These are phyloP conservation scores for Phoenix dactylifera DNA, from an alignment of 176 grass and related monocot genomes.

Conservation along the genomic window DNA sequence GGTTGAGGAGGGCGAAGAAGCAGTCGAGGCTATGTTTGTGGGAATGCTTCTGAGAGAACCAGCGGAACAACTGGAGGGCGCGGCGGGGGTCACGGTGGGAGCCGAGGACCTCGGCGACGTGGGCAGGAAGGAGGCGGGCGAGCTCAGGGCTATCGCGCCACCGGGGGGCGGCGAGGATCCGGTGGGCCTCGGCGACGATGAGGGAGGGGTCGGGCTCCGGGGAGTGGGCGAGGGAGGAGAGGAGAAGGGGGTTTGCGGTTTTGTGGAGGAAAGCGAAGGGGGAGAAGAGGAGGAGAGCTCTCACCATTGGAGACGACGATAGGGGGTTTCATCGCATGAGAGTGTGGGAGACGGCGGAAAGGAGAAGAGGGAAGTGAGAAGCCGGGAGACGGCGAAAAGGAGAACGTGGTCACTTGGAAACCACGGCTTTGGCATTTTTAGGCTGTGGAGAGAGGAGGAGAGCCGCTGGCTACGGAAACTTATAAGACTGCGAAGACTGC, in stretches of 20 bases:
- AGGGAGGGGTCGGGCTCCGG: conserved; percentile 6
- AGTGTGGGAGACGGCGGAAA: too few relatives aligned
- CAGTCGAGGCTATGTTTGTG: conserved; percentile 22
- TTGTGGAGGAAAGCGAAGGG: conserved; percentile 16
- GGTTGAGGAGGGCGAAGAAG: conserved; percentile 21
- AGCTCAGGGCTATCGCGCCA: conserved; percentile 31
- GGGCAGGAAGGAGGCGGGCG: conserved; percentile 14
- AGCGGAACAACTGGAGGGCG: conserved; percentile 23
- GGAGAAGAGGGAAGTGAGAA: neutral
- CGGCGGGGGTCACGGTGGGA: conserved; percentile 14
- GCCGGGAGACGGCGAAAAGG: neutral
- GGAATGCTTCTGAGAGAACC: conserved; percentile 28
- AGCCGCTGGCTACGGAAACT: too few relatives aligned
- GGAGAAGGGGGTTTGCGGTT: neutral
- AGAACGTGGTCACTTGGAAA: neutral
- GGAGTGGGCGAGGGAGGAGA: neutral
- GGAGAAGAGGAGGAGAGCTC: conserved; percentile 12
- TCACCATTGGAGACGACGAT: conserved; percentile 12
- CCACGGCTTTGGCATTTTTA: too few relatives aligned
- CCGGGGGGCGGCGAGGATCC: conserved; percentile 22
- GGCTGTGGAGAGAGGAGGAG: too few relatives aligned
- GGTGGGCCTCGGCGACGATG: conserved; percentile 17
- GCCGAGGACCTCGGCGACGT: conserved; percentile 27
- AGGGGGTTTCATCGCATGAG: neutral
- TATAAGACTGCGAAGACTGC: too few relatives aligned